A percentile compares a stretch with the other conserved stretches of the same genome.
Conservation (phyloP, 2,329 filamentous ascomycete genomes). For the Penicillium sp. region DNA sequence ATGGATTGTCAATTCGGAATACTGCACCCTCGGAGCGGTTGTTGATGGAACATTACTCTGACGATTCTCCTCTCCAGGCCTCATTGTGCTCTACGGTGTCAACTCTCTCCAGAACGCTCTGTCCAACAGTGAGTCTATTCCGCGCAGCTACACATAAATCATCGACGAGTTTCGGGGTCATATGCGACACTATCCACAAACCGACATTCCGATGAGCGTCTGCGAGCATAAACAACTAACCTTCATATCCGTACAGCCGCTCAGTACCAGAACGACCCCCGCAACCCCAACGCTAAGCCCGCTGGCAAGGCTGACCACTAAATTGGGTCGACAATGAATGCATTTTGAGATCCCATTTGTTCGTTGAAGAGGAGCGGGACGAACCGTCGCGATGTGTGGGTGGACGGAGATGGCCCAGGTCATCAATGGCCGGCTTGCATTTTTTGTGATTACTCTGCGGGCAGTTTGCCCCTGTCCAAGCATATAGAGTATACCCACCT, state of each 20-base stretch:
- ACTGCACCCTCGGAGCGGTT: background rate
- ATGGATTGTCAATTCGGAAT: background rate
- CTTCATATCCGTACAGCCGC: conserved; percentile 59
- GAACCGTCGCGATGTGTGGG: conserved; percentile 15
- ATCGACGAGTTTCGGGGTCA: background rate
- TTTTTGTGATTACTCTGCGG: conserved; percentile 28
- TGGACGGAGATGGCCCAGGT: conserved; percentile 21
- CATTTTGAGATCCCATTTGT: conserved; percentile 19
- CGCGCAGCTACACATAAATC: background rate
- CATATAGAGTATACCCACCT: conserved; percentile 40
- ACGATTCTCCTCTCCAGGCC: conserved; percentile 54
- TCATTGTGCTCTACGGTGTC: conserved; percentile 86
- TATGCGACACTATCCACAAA: background rate
- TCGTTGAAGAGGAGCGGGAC: conserved; percentile 13
- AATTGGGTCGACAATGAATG: conserved; percentile 22
- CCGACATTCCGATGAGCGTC: conserved; percentile 8
- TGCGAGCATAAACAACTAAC: conserved; percentile 22
- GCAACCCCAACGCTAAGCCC: conserved; percentile 60
- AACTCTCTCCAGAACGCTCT: conserved; percentile 78
- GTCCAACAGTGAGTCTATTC: conserved; percentile 67
- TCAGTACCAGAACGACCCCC: conserved; percentile 95
- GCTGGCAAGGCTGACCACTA: conserved; percentile 36
- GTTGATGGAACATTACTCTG: conserved; percentile 22
- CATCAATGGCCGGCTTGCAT: conserved; percentile 24
- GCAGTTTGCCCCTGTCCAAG: conserved; percentile 39